phyloP scores from a whole-genome alignment of 1,284 basidiomycete genomes.

The Pseudomicrostroma phylloplanum region DNA sequence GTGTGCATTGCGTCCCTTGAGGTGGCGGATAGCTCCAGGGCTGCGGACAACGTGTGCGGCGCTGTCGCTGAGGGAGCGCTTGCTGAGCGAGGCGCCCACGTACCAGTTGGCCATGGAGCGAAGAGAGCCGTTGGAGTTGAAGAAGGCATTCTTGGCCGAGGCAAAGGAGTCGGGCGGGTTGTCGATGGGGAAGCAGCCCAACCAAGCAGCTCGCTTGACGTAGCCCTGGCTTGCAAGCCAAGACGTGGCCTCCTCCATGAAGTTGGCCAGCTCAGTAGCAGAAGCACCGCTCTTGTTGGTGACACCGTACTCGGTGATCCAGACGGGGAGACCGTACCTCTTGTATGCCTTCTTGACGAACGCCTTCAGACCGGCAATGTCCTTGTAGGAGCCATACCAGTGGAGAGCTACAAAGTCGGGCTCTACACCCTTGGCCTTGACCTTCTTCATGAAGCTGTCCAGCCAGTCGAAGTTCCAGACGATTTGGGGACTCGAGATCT shows the following conservation, averaged over 20 bases:
- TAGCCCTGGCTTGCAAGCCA: conserved; percentile 30
- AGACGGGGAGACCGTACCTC: conserved; percentile 23
- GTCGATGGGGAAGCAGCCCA: conserved; percentile 36
- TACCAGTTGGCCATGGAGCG: conserved; percentile 27
- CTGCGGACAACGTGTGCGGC: background rate
- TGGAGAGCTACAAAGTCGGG: conserved; percentile 44
- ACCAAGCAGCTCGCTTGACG: conserved; percentile 39
- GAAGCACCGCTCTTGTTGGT: conserved; percentile 25
- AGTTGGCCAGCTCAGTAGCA: conserved; percentile 27
- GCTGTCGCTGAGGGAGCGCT: conserved; percentile 5
- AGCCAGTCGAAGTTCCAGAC: conserved; percentile 46
- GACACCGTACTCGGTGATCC: conserved; percentile 48
- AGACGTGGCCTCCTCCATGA: conserved; percentile 26
- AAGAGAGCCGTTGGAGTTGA: conserved; percentile 23
- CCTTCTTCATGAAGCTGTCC: conserved; percentile 30
- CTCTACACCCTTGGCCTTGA: conserved; percentile 31
- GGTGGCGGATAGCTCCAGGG: conserved; percentile 7
- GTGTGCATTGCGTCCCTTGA: background rate
- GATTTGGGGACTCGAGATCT: conserved; percentile 42
- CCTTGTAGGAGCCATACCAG: conserved; percentile 43
- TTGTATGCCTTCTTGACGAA: conserved; percentile 34
- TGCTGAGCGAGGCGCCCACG: conserved; percentile 14
- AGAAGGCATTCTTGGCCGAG: conserved; percentile 36
- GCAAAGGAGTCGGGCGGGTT: conserved; percentile 39
- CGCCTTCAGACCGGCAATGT: conserved; percentile 33